Conservation (phyloP, 1,284 basidiomycete species). For the Termitomyces sp. region DNA sequence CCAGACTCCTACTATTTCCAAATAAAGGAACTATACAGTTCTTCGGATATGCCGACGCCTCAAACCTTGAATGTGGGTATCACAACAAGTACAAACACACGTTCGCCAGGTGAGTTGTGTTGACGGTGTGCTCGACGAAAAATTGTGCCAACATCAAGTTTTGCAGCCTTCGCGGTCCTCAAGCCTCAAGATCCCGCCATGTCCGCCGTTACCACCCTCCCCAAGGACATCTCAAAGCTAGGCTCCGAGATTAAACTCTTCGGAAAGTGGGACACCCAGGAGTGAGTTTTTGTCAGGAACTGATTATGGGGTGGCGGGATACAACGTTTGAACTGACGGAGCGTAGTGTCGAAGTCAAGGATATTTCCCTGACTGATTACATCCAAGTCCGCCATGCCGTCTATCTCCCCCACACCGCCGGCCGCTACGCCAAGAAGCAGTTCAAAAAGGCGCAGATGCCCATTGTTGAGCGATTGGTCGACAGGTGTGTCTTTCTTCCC, state of each 20-base stretch:
- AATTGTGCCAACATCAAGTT: slow-evolving; percentile 12
- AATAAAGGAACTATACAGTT: slow-evolving; percentile 40
- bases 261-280: slow-evolving; percentile 94
- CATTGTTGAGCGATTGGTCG: slow-evolving; percentile 98
- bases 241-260: slow-evolving; percentile 91
- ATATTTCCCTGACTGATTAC: slow-evolving; percentile 98
- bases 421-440: slow-evolving; percentile 99
- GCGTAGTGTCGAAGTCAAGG: slow-evolving; percentile 93
- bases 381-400: slow-evolving; percentile 99
- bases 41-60: slow-evolving; percentile 34
- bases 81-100: slow-evolving; percentile 47
- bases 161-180: slow-evolving; percentile 14
- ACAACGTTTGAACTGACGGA: slow-evolving; percentile 7
- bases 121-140: slow-evolving; percentile 25
- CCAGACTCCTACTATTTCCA: slow-evolving; percentile 11
- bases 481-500: slow-evolving; percentile 77
- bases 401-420: slow-evolving; percentile 97
- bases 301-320: background rate
- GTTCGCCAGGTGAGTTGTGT: slow-evolving; percentile 31
- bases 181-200: slow-evolving; percentile 37
- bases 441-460: slow-evolving; percentile 99
- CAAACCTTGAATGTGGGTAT: slow-evolving; percentile 44
- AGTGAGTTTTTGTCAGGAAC: slow-evolving; percentile 59
- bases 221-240: slow-evolving; percentile 80
- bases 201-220: slow-evolving; percentile 67